Evolutionary conservation across 106 monocot species (phyloP).

Genomic region (Platanthera zijinensis): DNA sequence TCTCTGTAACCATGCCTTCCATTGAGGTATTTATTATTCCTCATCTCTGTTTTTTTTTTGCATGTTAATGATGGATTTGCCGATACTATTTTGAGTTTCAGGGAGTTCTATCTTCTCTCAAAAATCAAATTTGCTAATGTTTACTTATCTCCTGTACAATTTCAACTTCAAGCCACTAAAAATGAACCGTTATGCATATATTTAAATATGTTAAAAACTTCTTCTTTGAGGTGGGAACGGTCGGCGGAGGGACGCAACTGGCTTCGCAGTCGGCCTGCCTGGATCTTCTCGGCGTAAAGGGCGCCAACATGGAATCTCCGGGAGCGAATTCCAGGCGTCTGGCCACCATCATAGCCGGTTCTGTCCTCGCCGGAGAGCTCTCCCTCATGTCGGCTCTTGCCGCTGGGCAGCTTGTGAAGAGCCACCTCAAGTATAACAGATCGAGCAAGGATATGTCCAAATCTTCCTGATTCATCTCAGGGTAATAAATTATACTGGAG

Average conservation of each 20-base stretch:
- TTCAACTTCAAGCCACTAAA: too few species aligned
- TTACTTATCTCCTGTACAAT: not conserved
- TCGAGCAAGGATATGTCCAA: conserved; percentile 61
- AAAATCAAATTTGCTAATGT: not conserved
- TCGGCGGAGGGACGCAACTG: conserved; percentile 76
- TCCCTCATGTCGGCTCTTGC: conserved; percentile 85
- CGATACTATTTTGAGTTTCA: not conserved
- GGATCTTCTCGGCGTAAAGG: conserved; percentile 69
- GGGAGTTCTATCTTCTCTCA: not conserved
- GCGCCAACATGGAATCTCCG: conserved; percentile 45
- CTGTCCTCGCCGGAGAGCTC: conserved; percentile 76
- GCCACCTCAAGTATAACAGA: conserved; percentile 86
- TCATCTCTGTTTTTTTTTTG: not conserved
- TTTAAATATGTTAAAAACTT: not conserved
- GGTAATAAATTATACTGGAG: too few species aligned
- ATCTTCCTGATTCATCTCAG: not conserved
- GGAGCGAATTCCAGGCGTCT: conserved; percentile 62
- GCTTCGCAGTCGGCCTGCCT: conserved; percentile 66
- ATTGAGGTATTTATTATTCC: conserved; percentile 62
- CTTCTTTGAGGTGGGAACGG: conserved; percentile 54
- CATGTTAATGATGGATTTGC: not conserved
- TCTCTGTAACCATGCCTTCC: conserved; percentile 92
- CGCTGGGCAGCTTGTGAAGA: conserved; percentile 71
- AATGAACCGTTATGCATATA: too few species aligned
- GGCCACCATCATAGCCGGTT: conserved; percentile 59